These are phyloP conservation scores for Phytopythium boreale DNA, from an alignment of 352 stramenopile species.

Conservation along the genomic window DNA sequence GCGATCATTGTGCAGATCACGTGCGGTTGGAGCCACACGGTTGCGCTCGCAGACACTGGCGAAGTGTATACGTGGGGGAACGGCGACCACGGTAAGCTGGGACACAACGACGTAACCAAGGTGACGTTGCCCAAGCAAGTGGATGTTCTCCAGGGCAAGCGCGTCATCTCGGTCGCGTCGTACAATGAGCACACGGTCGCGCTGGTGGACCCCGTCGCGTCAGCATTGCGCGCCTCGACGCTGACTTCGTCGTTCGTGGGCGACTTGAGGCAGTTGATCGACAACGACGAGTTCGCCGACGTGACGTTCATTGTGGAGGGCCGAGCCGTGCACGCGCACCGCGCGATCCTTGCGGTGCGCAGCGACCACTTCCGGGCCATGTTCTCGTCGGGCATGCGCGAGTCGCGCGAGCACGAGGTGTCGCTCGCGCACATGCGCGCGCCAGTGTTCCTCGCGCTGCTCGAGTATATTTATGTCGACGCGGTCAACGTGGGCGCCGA, in stretches of 20 bases:
- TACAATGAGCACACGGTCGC: slow-evolving; percentile 98
- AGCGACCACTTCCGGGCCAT: slow-evolving; percentile 94
- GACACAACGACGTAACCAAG: slow-evolving; percentile 93
- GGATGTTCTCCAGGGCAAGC: slow-evolving; percentile 89
- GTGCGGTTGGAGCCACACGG: slow-evolving; percentile 95
- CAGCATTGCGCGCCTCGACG: slow-evolving; percentile 64
- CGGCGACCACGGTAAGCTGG: slow-evolving; percentile 93
- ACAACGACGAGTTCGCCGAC: slow-evolving; percentile 88
- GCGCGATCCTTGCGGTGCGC: slow-evolving; percentile 90
- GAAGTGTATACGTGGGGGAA: slow-evolving; percentile 94
- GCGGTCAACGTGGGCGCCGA: slow-evolving; percentile 90
- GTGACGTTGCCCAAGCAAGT: slow-evolving; percentile 93
- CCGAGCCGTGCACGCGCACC: slow-evolving; percentile 78
- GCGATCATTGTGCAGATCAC: slow-evolving; percentile 93
- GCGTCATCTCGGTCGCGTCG: slow-evolving; percentile 94
- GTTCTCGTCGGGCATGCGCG: slow-evolving; percentile 95
- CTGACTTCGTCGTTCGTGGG: slow-evolving; percentile 82
- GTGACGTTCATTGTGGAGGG: slow-evolving; percentile 88
- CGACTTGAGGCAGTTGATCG: slow-evolving; percentile 92
- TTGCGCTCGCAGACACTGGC: slow-evolving; percentile 90
- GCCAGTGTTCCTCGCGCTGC: slow-evolving; percentile 91
- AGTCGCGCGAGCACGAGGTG: slow-evolving; percentile 86
- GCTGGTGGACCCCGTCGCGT: slow-evolving; percentile 79
- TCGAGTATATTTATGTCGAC: slow-evolving; percentile 98
- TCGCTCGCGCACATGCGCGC: slow-evolving; percentile 86